Evolutionary conservation across 225 moss, liverwort and hornwort species (phyloP), one percentile per base, ranked within the genome.

Genomic region (Bryum argenteum): DNA sequence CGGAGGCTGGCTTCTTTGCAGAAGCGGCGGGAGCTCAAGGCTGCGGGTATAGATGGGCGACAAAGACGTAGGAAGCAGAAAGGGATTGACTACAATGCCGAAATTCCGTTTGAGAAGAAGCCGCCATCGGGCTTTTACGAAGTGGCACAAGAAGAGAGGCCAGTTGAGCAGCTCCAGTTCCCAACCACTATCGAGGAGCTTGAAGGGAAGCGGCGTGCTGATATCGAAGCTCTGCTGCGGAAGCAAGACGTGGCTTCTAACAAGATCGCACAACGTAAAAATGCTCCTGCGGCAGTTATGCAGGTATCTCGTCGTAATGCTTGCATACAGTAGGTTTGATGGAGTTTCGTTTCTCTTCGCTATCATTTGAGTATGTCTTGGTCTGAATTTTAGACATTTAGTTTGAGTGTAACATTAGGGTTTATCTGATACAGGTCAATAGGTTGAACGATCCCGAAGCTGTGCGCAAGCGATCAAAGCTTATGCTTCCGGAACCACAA

Each of bases 1-100:
- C 82, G 95, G 38, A 88, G 93, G 47, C 86, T 96, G 15, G 95
- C 95, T 17, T 96, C 95, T 17, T 78, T 96, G 65, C 95, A 96
- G 78, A 96, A 96, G 64, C 89, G 91, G 47, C 91, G 92, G 70
- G 95, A 96, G 78, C 81, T 96, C 45, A 96, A 96, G 80, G 95
- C 95, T 42, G 93, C 95, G 77, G 93, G 91, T 54, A 96, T 96
- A 70, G 93, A 96, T 78, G 90, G 85, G 41, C 88, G 93, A 41
- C 93, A 96, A 66, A 82, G 95, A 66, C 85, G 93, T 41, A 88
- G 95, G 18, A 95, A 95, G 76, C 92, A 91, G 67, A 93, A 96
- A 83, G 95, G 95, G 10, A 93, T 96, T 42, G 93, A 96, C 74
- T 96, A 96, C 70, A 96, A 96, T 74, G 91, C 89, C 54, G 93